These are phyloP conservation scores for Fusarium agapanthi DNA, from an alignment of 2,329 filamentous ascomycete genomes.

Conservation along the genomic window DNA sequence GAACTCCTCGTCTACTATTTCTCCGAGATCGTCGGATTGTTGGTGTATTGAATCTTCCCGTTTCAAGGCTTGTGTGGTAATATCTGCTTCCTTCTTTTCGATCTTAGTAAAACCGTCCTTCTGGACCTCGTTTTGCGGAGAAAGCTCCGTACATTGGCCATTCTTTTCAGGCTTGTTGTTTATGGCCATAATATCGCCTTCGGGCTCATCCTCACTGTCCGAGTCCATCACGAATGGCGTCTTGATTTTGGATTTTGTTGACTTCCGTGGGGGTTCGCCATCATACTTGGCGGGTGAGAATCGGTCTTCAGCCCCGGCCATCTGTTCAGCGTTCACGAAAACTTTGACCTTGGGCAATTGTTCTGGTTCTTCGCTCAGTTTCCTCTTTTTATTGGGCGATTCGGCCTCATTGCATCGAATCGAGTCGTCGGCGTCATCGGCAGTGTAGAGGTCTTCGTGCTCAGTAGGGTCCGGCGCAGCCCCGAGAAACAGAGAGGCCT, in stretches of 20 bases:
- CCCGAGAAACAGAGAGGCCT: slow-evolving; percentile 67
- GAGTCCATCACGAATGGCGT: slow-evolving; percentile 77
- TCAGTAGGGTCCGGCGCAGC: slow-evolving; percentile 28
- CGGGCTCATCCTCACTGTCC: slow-evolving; percentile 57
- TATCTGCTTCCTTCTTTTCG: slow-evolving; percentile 26
- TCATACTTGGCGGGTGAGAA: slow-evolving; percentile 47
- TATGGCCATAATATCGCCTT: slow-evolving; percentile 9
- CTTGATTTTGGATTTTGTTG: slow-evolving; percentile 40
- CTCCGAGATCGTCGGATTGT: slow-evolving; percentile 50
- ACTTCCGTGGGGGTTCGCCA: slow-evolving; percentile 20
- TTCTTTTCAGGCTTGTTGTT: slow-evolving; percentile 6
- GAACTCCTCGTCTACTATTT: slow-evolving; percentile 61
- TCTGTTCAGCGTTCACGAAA: slow-evolving; percentile 7
- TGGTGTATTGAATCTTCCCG: slow-evolving; percentile 44
- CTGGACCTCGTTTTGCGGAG: slow-evolving; percentile 29
- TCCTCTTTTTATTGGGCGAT: slow-evolving; percentile 44
- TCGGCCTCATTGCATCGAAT: slow-evolving; percentile 48
- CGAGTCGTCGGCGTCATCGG: slow-evolving; percentile 42
- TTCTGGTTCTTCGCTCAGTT: slow-evolving; percentile 38
- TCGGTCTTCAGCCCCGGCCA: slow-evolving; percentile 32
- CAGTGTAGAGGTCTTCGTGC: slow-evolving; percentile 42
- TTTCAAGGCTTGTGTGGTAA: slow-evolving; percentile 35
- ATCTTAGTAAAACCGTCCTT: slow-evolving; percentile 38
- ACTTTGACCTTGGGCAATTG: neutral
- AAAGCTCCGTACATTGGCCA: slow-evolving; percentile 37